These are phyloP conservation scores for Sarocladium kiliense DNA, from an alignment of 2,329 filamentous ascomycete genomes.

Conservation along the genomic window DNA sequence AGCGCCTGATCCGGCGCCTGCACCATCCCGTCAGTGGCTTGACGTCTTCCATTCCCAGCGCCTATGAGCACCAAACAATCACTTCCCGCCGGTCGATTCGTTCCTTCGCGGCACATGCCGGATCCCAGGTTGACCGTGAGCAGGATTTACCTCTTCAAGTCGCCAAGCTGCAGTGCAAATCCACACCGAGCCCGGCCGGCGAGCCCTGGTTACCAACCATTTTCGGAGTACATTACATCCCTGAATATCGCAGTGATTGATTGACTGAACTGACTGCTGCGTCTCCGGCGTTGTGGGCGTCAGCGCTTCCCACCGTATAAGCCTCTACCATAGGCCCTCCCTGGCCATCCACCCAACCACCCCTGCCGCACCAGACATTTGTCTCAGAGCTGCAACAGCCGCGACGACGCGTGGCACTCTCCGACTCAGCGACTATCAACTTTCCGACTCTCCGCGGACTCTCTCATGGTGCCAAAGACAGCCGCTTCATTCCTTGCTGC, in stretches of 20 bases:
- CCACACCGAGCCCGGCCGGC: neutral
- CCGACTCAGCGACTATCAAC: neutral
- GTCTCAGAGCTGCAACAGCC: constrained; percentile 7
- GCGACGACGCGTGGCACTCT: constrained; percentile 3
- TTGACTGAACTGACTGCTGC: too few relatives aligned
- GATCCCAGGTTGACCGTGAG: neutral
- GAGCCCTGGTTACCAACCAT: constrained; percentile 2
- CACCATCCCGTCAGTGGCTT: neutral
- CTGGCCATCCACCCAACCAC: neutral
- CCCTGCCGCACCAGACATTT: neutral
- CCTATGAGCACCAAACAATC: neutral
- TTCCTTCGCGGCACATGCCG: neutral
- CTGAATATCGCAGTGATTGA: too few relatives aligned
- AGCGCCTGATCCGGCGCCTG: constrained; percentile 4
- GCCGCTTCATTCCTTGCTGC: neutral
- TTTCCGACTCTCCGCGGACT: neutral
- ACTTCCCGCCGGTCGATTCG: too few relatives aligned
- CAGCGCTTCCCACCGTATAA: neutral
- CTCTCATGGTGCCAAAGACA: neutral
- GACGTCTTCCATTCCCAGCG: neutral
- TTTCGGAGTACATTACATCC: neutral
- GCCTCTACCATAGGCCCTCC: neutral
- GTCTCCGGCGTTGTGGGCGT: neutral
- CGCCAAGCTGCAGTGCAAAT: neutral
- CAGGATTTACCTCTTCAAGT: neutral